Evolutionary conservation across 192 early-diverging fungal genomes (phyloP).

Genomic region (Backusella luteola): DNA sequence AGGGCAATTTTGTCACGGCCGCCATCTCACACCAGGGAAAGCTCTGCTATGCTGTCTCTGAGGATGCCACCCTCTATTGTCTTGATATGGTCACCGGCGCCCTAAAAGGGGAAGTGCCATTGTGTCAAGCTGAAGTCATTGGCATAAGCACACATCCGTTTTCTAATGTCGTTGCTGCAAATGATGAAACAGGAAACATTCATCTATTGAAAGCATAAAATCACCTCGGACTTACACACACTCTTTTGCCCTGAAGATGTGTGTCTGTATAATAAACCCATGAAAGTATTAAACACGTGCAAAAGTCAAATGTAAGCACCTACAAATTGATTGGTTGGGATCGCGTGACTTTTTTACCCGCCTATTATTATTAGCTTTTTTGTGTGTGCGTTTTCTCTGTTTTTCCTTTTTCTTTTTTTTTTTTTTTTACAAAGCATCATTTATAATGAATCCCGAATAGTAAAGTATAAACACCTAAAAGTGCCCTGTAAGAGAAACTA

Average conservation of each 20-base stretch:
- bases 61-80: constrained; percentile 64
- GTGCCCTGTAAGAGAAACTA: background rate
- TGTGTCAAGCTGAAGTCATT: constrained; percentile 66
- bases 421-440: background rate
- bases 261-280: background rate
- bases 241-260: background rate
- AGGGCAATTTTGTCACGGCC: constrained; percentile 53
- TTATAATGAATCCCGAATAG: constrained; percentile 19
- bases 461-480: background rate
- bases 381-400: background rate
- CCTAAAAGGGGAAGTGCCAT: constrained; percentile 39
- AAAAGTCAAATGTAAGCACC: background rate
- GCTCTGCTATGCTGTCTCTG: constrained; percentile 73
- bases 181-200: constrained; percentile 62
- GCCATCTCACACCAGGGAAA: constrained; percentile 75
- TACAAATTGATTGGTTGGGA: background rate
- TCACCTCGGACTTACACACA: background rate
- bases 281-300: background rate
- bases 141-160: constrained; percentile 80
- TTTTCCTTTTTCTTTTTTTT: background rate
- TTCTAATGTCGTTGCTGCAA: constrained; percentile 72
- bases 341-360: constrained; percentile 3
- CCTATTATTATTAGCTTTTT: background rate
- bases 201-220: constrained; percentile 55
- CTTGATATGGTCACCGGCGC: constrained; percentile 65